A percentile compares a stretch with the other conserved stretches of the same genome.
phyloP scores from a whole-genome alignment of 108 stramenopile genomes.

The Pinguiococcus pyrenoidosus region DNA sequence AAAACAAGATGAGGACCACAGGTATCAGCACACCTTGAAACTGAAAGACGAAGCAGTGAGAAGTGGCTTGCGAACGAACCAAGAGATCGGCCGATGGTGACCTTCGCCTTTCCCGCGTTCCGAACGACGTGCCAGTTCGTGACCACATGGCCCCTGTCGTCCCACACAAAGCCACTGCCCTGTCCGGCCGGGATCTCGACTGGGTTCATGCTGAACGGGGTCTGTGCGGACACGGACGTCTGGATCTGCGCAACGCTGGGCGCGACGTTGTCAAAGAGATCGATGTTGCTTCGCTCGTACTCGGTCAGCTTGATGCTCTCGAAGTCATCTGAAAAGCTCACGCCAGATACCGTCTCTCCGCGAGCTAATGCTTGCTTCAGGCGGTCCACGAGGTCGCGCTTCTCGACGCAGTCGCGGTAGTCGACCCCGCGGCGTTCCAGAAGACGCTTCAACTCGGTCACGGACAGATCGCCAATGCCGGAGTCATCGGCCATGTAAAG shows the following conservation, averaged over 20 bases:
- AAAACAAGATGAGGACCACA: too few species aligned
- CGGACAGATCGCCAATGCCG: too few species aligned
- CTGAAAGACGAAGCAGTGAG: too few species aligned
- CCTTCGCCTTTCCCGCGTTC: too few species aligned
- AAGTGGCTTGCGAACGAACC: too few species aligned
- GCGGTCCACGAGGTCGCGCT: conserved; percentile 48
- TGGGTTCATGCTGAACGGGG: conserved; percentile 22
- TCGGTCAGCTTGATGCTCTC: neutral
- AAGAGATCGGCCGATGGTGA: too few species aligned
- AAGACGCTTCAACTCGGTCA: conserved; percentile 53
- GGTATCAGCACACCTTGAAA: too few species aligned
- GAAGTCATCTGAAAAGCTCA: neutral
- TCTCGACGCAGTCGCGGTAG: conserved; percentile 58
- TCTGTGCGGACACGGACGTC: conserved; percentile 27
- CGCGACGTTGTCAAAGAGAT: conserved; percentile 41
- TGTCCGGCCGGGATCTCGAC: conserved; percentile 66
- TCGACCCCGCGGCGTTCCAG: conserved; percentile 52
- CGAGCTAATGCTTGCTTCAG: too few species aligned
- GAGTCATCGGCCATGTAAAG: too few species aligned
- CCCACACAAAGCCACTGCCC: conserved; percentile 78
- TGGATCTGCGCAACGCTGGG: conserved; percentile 36
- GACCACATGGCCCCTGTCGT: conserved; percentile 50
- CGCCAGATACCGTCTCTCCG: conserved; percentile 2
- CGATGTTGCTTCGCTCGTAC: conserved; percentile 40
- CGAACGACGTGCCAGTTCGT: conserved; percentile 85